Evolutionary conservation across 306 rosid species (phyloP).

Genomic region (Cyamopsis tetragonoloba): DNA sequence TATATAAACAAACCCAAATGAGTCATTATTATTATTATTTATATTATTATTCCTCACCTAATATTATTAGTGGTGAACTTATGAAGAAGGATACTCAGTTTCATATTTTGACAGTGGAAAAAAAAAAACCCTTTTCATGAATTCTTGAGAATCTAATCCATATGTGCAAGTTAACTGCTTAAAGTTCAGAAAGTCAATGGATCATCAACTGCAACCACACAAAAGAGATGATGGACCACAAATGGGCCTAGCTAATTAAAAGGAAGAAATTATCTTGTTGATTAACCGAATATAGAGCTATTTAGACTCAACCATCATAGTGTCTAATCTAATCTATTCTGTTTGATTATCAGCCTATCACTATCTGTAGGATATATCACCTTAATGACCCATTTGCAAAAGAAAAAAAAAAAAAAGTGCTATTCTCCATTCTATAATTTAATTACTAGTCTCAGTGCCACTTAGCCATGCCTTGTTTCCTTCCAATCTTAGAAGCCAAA

Average conservation of each 20-base stretch:
- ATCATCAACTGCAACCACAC: constrained; percentile 42
- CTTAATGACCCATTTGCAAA: constrained; percentile 23
- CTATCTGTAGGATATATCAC: constrained; percentile 31
- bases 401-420: constrained; percentile 19
- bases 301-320: constrained; percentile 35
- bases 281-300: constrained; percentile 39
- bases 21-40: constrained; percentile 9
- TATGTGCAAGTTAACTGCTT: neutral
- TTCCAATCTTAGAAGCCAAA: constrained; percentile 20
- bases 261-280: constrained; percentile 32
- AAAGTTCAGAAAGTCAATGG: constrained; percentile 15
- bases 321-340: constrained; percentile 39
- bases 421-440: constrained; percentile 14
- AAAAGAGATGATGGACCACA: constrained; percentile 54
- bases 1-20: constrained; percentile 27
- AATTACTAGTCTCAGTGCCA: constrained; percentile 6
- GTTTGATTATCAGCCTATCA: constrained; percentile 42
- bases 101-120: neutral
- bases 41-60: too few species aligned
- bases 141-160: constrained; percentile 2
- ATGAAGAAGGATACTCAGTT: neutral
- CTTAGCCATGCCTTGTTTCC: constrained; percentile 16
- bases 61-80: too few species aligned
- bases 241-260: constrained; percentile 43
- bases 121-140: constrained; percentile 7